These are phyloP conservation scores for Pestalotiopsis sp. DNA, from an alignment of 2,329 filamentous ascomycete genomes.

Conservation along the genomic window DNA sequence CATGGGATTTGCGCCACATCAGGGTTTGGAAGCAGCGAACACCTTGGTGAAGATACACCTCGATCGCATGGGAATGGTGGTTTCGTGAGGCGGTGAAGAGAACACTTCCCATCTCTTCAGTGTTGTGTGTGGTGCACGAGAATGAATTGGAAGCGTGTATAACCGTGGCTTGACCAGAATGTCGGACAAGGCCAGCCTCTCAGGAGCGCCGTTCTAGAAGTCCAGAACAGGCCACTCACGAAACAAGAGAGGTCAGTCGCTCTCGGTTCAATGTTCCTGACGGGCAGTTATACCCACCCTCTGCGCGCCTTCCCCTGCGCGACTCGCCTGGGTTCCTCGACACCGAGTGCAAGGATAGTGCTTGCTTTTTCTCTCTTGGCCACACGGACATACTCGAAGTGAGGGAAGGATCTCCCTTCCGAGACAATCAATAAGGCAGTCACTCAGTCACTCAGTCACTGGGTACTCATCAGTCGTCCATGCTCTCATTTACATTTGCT, in stretches of 20 bases:
- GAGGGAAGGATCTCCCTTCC: background rate
- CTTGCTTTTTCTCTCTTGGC: constrained; percentile 1
- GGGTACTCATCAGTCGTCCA: background rate
- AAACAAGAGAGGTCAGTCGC: too few relatives aligned
- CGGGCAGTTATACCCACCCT: too few relatives aligned
- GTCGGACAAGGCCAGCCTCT: background rate
- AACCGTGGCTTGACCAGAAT: background rate
- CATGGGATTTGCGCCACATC: background rate
- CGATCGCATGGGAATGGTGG: background rate
- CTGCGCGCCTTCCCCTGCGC: background rate
- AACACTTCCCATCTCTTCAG: background rate
- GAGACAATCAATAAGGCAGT: background rate
- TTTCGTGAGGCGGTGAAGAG: background rate
- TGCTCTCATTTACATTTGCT: background rate
- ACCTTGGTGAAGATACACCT: background rate
- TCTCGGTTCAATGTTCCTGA: background rate
- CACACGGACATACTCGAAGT: background rate
- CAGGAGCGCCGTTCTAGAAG: background rate
- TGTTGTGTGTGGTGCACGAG: background rate
- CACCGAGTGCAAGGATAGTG: background rate
- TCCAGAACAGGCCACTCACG: background rate
- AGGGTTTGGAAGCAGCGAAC: background rate
- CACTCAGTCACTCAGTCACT: background rate
- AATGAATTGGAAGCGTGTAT: background rate
- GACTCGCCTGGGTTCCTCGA: background rate